Base-by-base conservation (phyloP, 768 basidiomycete genomes). In the Pholiota conissans region DNA sequence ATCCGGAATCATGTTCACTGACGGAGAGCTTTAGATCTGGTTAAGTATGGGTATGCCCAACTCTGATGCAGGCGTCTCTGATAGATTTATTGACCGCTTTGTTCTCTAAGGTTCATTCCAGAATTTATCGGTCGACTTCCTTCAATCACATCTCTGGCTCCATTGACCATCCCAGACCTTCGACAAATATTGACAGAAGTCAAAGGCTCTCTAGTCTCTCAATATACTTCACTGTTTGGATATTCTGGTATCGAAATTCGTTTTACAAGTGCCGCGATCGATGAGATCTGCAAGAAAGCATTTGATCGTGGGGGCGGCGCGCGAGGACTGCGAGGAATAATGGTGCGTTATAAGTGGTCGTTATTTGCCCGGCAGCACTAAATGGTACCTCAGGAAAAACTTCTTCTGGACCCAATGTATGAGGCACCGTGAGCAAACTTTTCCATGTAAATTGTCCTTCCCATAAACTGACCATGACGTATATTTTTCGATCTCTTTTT, bases 41-140 rank as follows among this genome's bases (percentile, higher is more conserved):
- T 90, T 3, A 84, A 87, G 79, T 97, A 89, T 60, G 95, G 95
- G 83, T 89, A 71, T 61, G 62, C n/a, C 42, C 42, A 20, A 13
- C 42, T 39, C 37, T 4, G 14, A 20, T n/a, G 14, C 18, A 9
- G 18, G 13, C 40, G 13, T 16, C 55, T 22, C 32, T 8, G 35
- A 4, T 20, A 8, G 46, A 13, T 22, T 40, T 28, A 18, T 48
- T 49, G n/a, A 55, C 62, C 30, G 55, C 24, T 34, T 49, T 5
- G 18, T 27, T 28, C 46, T 6, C 57, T n/a, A n/a, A 90, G 91
- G 3, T 91, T 97, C 61, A 98, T 98, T 57, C 95, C 95, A 22
- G 95, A 98, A 73, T 98, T 98, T 64, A 83, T 96, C 50, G 93
- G 91, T 16, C 90, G 96, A 27, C 73, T 97, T n/a, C 95, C 95